Conservation (phyloP, 2,329 filamentous ascomycete species). For the Colletotrichum karsti region DNA sequence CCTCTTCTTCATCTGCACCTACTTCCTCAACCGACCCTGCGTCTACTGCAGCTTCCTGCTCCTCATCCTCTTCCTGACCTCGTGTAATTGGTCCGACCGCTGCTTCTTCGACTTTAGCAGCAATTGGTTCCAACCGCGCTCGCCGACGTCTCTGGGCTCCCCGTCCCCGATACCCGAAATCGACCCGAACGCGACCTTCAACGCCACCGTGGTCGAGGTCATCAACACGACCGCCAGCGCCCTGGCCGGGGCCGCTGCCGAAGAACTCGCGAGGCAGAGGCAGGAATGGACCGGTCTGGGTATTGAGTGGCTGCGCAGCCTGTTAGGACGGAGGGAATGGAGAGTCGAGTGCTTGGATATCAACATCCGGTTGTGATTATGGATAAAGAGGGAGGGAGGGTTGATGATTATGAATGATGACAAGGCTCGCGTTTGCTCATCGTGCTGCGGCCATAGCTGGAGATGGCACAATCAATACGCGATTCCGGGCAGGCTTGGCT, state of each 20-base stretch:
- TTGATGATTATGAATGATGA: constrained; percentile 2
- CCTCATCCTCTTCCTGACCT: constrained; percentile 91
- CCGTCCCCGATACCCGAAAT: constrained; percentile 36
- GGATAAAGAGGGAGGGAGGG: neutral
- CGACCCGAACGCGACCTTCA: constrained; percentile 46
- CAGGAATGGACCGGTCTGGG: constrained; percentile 80
- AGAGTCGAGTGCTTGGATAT: constrained; percentile 91
- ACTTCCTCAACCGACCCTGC: constrained; percentile 95
- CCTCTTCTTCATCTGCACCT: constrained; percentile 91
- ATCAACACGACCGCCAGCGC: constrained; percentile 76
- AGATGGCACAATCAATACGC: neutral
- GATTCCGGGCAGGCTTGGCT: constrained; percentile 1
- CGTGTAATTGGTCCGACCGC: constrained; percentile 87
- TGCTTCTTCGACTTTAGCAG: constrained; percentile 93
- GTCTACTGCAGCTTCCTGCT: constrained; percentile 98
- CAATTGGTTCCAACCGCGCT: constrained; percentile 92
- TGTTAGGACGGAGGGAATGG: constrained; percentile 88
- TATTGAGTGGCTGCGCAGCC: constrained; percentile 84
- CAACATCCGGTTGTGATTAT: constrained; percentile 75
- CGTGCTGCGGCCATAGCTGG: neutral
- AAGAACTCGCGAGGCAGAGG: constrained; percentile 63
- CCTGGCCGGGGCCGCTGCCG: constrained; percentile 72
- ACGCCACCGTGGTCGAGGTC: constrained; percentile 60
- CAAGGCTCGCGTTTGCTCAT: neutral
- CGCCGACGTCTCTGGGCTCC: constrained; percentile 44